A percentile compares a stretch with the other conserved stretches of the same genome.
Evolutionary conservation across 2,329 filamentous ascomycete species (phyloP).

Genomic region (Neonectria punicea): DNA sequence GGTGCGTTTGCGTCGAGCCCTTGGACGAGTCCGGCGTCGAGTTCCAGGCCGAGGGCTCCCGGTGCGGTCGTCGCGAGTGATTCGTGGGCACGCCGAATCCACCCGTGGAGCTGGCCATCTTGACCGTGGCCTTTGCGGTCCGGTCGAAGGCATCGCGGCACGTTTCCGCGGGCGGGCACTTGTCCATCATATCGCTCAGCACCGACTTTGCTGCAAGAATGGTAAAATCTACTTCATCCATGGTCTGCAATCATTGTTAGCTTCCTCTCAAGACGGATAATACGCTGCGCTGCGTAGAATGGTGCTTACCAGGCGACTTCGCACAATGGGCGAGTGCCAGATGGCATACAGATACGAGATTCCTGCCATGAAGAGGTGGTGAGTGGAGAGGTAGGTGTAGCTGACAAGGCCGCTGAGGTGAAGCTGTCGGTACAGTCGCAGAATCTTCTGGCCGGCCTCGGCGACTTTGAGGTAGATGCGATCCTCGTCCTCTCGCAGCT

Average conservation of each 20-base stretch:
- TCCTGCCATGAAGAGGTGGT: conserved; percentile 97
- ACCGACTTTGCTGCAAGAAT: conserved; percentile 94
- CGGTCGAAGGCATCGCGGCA: conserved; percentile 95
- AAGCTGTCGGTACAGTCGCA: conserved; percentile 89
- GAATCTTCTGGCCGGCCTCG: conserved; percentile 91
- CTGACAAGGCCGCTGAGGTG: conserved; percentile 91
- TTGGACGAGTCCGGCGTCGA: conserved; percentile 42
- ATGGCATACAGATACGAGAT: conserved; percentile 97
- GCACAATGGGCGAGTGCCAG: conserved; percentile 92
- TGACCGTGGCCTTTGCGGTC: conserved; percentile 93
- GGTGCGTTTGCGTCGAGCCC: conserved; percentile 36
- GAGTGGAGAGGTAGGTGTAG: conserved; percentile 94
- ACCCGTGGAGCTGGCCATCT: conserved; percentile 90
- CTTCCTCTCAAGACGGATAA: conserved; percentile 4
- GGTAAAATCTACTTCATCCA: conserved; percentile 98
- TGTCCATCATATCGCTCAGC: conserved; percentile 89
- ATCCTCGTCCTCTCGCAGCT: conserved; percentile 84
- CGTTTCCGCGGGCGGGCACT: conserved; percentile 93
- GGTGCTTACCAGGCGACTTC: conserved; percentile 80
- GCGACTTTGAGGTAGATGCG: conserved; percentile 94
- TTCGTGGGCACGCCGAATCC: conserved; percentile 70
- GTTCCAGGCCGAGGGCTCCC: conserved; percentile 46
- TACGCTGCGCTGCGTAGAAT: neutral
- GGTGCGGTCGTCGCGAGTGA: conserved; percentile 42
- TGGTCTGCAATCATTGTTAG: conserved; percentile 61